phyloP scores from a whole-genome alignment of 108 stramenopile species.

The Discostella stelligeroides region DNA sequence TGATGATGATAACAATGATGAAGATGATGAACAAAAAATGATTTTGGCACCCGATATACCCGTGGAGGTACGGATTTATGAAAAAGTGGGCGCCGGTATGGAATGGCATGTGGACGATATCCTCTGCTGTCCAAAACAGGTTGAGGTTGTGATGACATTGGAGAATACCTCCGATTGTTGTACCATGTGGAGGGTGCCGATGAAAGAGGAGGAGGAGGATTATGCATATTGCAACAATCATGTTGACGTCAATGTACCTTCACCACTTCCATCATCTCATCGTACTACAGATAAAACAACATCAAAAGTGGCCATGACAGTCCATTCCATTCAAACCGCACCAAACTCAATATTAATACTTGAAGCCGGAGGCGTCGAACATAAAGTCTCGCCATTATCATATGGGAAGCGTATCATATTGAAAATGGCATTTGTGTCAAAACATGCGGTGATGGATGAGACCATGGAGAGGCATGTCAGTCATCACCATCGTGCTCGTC shows the following conservation, averaged over 20 bases:
- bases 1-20: constrained; percentile 63
- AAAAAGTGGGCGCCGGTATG: constrained; percentile 73
- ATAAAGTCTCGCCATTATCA: constrained; percentile 38
- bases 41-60: constrained; percentile 52
- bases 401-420: constrained; percentile 26
- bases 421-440: constrained; percentile 44
- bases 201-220: not conserved
- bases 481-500: constrained; percentile 19
- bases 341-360: constrained; percentile 46
- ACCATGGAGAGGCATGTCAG: constrained; percentile 31
- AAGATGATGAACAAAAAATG: constrained; percentile 45
- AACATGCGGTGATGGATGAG: constrained; percentile 27
- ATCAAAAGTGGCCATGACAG: not conserved
- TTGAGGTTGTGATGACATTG: constrained; percentile 76
- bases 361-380: constrained; percentile 34
- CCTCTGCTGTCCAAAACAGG: constrained; percentile 65
- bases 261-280: not conserved
- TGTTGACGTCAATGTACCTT: not conserved
- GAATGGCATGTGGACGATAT: constrained; percentile 80
- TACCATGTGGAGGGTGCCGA: constrained; percentile 60
- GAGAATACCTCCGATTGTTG: constrained; percentile 85
- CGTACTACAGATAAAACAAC: not conserved
- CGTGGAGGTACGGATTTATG: constrained; percentile 71
- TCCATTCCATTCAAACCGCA: constrained; percentile 34
- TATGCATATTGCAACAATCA: not conserved